Evolutionary conservation across 2,329 filamentous ascomycete species (phyloP).

Genomic region (Hysterium pulicare): DNA sequence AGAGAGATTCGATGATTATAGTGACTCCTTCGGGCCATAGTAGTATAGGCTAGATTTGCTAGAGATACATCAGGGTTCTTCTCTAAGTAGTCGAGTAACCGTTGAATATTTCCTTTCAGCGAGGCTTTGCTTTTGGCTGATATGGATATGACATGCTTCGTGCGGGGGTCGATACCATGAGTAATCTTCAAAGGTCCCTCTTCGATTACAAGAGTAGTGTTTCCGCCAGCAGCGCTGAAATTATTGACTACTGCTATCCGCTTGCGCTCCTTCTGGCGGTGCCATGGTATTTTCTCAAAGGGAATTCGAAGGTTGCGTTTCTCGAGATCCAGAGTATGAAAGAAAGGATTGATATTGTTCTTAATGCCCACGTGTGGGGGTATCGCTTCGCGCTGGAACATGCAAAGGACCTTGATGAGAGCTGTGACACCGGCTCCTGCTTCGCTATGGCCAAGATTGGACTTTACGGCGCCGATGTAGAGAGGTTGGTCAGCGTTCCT

Average conservation of each 20-base stretch:
- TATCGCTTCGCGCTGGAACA: constrained; percentile 30
- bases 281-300: constrained; percentile 46
- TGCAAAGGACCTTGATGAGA: constrained; percentile 34
- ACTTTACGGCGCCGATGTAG: constrained; percentile 27
- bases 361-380: constrained; percentile 69
- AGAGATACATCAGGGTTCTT: constrained; percentile 8
- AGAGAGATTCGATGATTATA: constrained; percentile 9
- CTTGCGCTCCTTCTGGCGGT: constrained; percentile 24
- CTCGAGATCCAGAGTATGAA: constrained; percentile 53
- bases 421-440: constrained; percentile 24
- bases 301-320: constrained; percentile 60
- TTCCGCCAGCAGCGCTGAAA: constrained; percentile 62
- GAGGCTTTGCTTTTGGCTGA: constrained; percentile 3
- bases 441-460: constrained; percentile 35
- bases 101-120: constrained; percentile 11
- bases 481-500: constrained; percentile 9
- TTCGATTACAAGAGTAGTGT: constrained; percentile 34
- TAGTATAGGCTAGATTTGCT: constrained; percentile 7
- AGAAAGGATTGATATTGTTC: constrained; percentile 57
- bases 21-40: constrained; percentile 8
- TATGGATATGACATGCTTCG: background rate
- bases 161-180: background rate
- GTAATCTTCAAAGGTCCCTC: constrained; percentile 7
- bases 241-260: constrained; percentile 46
- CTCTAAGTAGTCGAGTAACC: constrained; percentile 10